phyloP scores from a whole-genome alignment of 2,329 filamentous ascomycete species.

The Talaromyces amestolkiae region DNA sequence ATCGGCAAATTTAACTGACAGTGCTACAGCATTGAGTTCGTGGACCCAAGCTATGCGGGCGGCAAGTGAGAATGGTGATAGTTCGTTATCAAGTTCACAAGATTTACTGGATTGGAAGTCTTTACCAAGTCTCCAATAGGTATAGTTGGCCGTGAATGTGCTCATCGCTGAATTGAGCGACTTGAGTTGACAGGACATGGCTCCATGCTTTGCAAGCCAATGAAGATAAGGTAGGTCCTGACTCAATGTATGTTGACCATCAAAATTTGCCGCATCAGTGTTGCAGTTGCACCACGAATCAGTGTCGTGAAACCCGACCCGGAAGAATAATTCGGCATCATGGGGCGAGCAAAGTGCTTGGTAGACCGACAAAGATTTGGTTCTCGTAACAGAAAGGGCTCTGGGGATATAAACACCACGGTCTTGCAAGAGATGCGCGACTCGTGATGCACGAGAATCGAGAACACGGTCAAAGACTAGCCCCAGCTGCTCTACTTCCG shows the following conservation, averaged over 20 bases:
- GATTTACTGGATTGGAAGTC: not conserved
- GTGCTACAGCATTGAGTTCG: not conserved
- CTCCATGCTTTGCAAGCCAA: not conserved
- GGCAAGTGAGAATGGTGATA: not conserved
- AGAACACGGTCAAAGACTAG: not conserved
- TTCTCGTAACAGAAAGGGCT: not conserved
- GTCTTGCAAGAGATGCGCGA: not conserved
- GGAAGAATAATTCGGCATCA: not conserved
- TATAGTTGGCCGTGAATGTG: not conserved
- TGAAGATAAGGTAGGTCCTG: not conserved
- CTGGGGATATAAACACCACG: not conserved
- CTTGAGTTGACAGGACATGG: not conserved
- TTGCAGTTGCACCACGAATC: not conserved
- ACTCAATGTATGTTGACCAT: not conserved
- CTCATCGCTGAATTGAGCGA: not conserved
- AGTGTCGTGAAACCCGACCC: not conserved
- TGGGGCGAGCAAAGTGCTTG: not conserved
- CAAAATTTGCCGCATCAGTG: not conserved
- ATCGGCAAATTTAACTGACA: not conserved
- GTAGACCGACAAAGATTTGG: not conserved
- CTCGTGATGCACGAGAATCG: not conserved
- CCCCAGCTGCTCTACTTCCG: not conserved
- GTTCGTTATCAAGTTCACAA: not conserved
- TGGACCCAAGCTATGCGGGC: not conserved
- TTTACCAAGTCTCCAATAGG: not conserved